Conservation (phyloP, 352 stramenopile genomes). For the Globisporangium emineosum region DNA sequence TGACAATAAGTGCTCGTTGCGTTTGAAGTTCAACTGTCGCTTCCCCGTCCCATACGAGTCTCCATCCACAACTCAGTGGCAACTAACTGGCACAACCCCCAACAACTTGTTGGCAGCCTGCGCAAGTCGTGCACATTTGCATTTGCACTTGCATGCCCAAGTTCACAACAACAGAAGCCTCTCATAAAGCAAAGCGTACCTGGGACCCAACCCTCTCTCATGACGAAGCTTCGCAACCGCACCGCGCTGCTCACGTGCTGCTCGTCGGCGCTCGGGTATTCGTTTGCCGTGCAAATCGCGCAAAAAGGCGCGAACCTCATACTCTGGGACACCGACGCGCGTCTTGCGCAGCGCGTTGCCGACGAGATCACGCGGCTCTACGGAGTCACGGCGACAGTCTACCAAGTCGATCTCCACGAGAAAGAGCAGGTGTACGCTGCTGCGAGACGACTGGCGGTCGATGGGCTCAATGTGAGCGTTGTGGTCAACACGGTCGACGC, state of each 20-base stretch:
- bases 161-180: neutral
- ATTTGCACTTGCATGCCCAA: neutral
- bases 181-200: neutral
- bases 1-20: neutral
- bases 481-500: constrained; percentile 16
- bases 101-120: neutral
- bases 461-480: constrained; percentile 2
- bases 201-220: neutral
- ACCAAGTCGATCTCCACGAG: constrained; percentile 17
- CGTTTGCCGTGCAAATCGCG: constrained; percentile 18
- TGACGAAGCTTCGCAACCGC: constrained; percentile 23
- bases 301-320: constrained; percentile 16
- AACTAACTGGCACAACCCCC: constrained; percentile 8
- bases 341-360: constrained; percentile 14
- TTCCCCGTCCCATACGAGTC: neutral
- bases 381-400: neutral
- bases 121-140: neutral
- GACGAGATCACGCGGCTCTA: constrained; percentile 17
- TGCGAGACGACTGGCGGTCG: neutral
- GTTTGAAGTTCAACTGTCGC: neutral
- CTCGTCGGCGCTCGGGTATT: constrained; percentile 20
- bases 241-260: constrained; percentile 19
- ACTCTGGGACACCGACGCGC: constrained; percentile 17
- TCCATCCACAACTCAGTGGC: neutral
- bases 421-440: constrained; percentile 9